A percentile compares a stretch with the other conserved stretches of the same genome.
These are phyloP conservation scores for Camelina neglecta DNA, from an alignment of 345 rosid genomes.

Conservation along the genomic window DNA sequence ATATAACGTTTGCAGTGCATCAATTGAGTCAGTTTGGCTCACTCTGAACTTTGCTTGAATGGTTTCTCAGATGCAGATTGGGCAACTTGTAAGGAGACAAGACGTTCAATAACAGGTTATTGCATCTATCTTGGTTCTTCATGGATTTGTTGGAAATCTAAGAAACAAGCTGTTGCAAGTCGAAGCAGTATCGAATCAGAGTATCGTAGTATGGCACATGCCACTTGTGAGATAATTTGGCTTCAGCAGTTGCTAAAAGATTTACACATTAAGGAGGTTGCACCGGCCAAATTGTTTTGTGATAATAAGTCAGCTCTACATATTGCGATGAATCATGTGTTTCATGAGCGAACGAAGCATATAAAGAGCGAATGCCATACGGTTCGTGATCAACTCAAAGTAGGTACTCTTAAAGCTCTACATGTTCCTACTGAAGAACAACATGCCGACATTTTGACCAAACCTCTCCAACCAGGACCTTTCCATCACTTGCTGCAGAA, in stretches of 20 bases:
- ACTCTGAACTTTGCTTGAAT: too few species aligned
- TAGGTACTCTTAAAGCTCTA: accelerated
- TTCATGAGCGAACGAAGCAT: background rate
- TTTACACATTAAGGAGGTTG: accelerated
- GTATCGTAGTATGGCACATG: background rate
- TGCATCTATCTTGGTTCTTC: too few species aligned
- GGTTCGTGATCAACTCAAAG: accelerated
- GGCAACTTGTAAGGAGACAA: too few species aligned
- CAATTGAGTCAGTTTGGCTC: too few species aligned
- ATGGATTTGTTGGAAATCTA: too few species aligned
- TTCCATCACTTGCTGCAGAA: too few species aligned
- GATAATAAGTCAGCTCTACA: background rate
- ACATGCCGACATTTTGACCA: too few species aligned
- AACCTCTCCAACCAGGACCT: too few species aligned
- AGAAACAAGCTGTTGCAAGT: background rate
- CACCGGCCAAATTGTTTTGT: background rate
- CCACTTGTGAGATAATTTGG: background rate
- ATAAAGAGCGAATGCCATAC: background rate
- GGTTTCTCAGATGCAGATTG: too few species aligned
- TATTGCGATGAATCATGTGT: background rate
- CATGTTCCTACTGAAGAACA: background rate
- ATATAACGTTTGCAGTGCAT: too few species aligned
- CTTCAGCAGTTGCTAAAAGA: background rate
- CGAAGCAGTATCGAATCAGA: background rate
- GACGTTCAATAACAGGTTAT: too few species aligned